Conservation (phyloP, 371 early-diverging fungal species). For the Nematocida sp. region DNA sequence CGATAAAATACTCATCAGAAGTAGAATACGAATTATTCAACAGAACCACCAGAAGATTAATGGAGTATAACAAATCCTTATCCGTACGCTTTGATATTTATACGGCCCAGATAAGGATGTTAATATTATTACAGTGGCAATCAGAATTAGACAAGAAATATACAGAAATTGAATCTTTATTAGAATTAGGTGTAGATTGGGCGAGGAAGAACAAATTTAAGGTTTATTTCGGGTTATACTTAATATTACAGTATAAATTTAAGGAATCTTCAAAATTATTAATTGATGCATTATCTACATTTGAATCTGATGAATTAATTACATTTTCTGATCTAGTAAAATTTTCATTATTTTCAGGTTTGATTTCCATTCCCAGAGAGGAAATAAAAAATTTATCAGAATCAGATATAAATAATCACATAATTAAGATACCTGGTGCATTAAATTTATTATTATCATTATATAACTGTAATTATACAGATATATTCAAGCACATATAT, state of each 20-base stretch:
- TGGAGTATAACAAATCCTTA: slow-evolving; percentile 39
- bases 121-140: slow-evolving; percentile 23
- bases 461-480: slow-evolving; percentile 85
- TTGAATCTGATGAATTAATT: slow-evolving; percentile 90
- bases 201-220: slow-evolving; percentile 95
- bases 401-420: slow-evolving; percentile 87
- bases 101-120: slow-evolving; percentile 38
- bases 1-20: not conserved
- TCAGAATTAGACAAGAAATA: not conserved
- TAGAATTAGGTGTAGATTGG: slow-evolving; percentile 96
- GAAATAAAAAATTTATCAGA: slow-evolving; percentile 80
- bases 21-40: slow-evolving; percentile 37
- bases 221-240: slow-evolving; percentile 88
- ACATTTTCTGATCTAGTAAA: slow-evolving; percentile 90
- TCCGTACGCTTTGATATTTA: slow-evolving; percentile 34
- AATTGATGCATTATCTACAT: slow-evolving; percentile 88
- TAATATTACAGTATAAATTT: slow-evolving; percentile 86
- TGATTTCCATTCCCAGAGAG: slow-evolving; percentile 80
- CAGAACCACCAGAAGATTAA: not conserved
- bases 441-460: slow-evolving; percentile 77
- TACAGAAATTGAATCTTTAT: slow-evolving; percentile 8
- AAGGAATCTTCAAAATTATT: slow-evolving; percentile 82
- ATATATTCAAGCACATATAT: slow-evolving; percentile 80
- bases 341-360: slow-evolving; percentile 82
- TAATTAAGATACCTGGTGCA: slow-evolving; percentile 77